Base-by-base conservation (phyloP, 163 green algal species). In the Scenedesmus sp. region DNA sequence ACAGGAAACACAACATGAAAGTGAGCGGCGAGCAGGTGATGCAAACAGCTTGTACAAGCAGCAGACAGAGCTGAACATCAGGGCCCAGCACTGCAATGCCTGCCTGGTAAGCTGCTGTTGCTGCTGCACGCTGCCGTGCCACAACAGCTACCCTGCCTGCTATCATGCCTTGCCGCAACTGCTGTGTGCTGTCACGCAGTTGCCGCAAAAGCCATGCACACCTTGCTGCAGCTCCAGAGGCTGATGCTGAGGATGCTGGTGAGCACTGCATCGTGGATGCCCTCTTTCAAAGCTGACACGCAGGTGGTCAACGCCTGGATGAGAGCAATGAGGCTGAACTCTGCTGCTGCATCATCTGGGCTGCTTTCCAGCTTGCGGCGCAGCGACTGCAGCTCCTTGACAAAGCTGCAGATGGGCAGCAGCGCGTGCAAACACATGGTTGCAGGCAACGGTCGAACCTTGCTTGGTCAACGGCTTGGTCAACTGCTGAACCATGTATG, bases 221-320 rank as follows among this genome's bases (percentile, higher is more conserved):
- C 95, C 94, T 93, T 87, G 2, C 87, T 89, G 0, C 84, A 79
- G 16, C 82, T 91, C 96, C 96, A 98, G 23, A 98, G 81, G 23
- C 90, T 89, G 9, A 97, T 92, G 18, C 94, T 89, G 52, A 98
- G 93, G 8, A 97, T 54, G 64, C 96, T 94, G 1, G 91, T 90
- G 4, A 98, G 77, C 66, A 98, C 67, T 8, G 73, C 73, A 60
- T 98, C 95, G 86, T 98, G 96, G 76, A 90, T 90, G 15, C 93
- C 88, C 92, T 97, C 95, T 2, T 94, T 90, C 7, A 98, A 52
- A 54, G 89, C 54, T 0, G 93, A 95, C 8, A 95, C 94, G 90
- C 93, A 95, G 16, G 84, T 57, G 0, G 90, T 94, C 56, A 98
- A 66, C 1, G 91, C 91, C 7, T 81, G 66, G 7, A 98, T 81